Conservation (phyloP, 805 yeast genomes). For the Gaillardinia entomophila region DNA sequence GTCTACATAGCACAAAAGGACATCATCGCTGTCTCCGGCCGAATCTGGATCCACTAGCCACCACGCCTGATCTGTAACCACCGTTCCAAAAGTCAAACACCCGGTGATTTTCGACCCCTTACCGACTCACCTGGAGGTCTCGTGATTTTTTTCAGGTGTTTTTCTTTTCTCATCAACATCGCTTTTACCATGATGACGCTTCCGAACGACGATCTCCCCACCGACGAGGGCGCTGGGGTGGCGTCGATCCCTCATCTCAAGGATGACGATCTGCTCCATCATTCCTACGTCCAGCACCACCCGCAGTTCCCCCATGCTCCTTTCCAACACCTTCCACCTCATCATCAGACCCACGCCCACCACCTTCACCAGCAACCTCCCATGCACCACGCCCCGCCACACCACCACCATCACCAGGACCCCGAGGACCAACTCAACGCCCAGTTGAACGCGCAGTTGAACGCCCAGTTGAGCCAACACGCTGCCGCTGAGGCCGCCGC, state of each 20-base stretch:
- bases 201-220: neutral
- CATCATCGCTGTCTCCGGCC: no score
- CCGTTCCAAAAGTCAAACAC: no score
- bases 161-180: neutral
- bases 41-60: no score
- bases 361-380: constrained; percentile 8
- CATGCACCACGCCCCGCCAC: constrained; percentile 6
- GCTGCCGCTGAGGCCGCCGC: constrained; percentile 4
- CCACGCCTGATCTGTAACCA: no score
- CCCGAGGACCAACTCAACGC: constrained; percentile 6
- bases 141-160: no score
- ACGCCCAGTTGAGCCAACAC: constrained; percentile 5
- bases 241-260: neutral
- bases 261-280: neutral
- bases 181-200: neutral
- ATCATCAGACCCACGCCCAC: constrained; percentile 3
- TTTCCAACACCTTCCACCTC: neutral
- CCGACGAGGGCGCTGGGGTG: constrained; percentile 1
- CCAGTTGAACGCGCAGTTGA: constrained; percentile 5
- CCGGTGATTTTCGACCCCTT: no score
- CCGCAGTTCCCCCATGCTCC: neutral
- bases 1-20: no score
- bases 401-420: constrained; percentile 5
- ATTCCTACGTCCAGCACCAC: neutral
- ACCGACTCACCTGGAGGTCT: no score